Evolutionary conservation across 2,329 filamentous ascomycete species (phyloP).

Genomic region (Aspergillaceae sp.): DNA sequence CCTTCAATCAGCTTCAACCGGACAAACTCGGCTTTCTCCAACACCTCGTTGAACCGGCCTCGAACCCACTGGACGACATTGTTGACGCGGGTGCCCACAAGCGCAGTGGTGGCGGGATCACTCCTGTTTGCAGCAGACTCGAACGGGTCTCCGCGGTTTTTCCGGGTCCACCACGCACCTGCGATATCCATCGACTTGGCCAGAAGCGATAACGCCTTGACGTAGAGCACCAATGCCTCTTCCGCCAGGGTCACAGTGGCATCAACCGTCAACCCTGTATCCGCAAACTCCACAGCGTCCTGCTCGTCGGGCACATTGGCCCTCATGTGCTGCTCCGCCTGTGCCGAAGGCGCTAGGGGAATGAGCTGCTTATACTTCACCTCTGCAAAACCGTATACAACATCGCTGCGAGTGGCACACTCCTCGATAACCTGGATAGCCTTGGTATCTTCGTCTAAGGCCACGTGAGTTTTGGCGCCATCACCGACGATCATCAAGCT

Average conservation of each 20-base stretch:
- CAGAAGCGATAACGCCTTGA: constrained; percentile 83
- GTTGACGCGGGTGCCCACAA: constrained; percentile 66
- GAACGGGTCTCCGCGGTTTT: constrained; percentile 53
- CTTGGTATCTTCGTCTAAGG: constrained; percentile 68
- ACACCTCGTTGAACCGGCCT: constrained; percentile 86
- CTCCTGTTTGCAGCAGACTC: constrained; percentile 37
- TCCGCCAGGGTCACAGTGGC: constrained; percentile 82
- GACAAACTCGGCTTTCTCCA: constrained; percentile 95
- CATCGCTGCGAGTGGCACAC: constrained; percentile 83
- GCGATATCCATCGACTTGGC: constrained; percentile 95
- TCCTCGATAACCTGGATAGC: constrained; percentile 81
- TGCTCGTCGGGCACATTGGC: constrained; percentile 19
- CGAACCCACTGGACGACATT: constrained; percentile 94
- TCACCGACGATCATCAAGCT: constrained; percentile 57
- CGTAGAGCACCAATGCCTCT: constrained; percentile 89
- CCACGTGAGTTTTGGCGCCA: constrained; percentile 52
- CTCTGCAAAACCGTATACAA: constrained; percentile 94
- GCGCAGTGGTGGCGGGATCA: constrained; percentile 39
- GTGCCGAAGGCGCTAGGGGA: constrained; percentile 65
- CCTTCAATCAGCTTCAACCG: constrained; percentile 77
- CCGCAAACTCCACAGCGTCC: constrained; percentile 48
- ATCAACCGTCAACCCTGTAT: constrained; percentile 73
- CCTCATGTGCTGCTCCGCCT: constrained; percentile 24
- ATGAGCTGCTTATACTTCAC: constrained; percentile 98
- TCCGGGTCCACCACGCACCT: constrained; percentile 80